Percentiles rank a stretch among this genome's conserved stretches.
Conservation (phyloP, 2,329 filamentous ascomycete species). For the Calonectria ilicicola region DNA sequence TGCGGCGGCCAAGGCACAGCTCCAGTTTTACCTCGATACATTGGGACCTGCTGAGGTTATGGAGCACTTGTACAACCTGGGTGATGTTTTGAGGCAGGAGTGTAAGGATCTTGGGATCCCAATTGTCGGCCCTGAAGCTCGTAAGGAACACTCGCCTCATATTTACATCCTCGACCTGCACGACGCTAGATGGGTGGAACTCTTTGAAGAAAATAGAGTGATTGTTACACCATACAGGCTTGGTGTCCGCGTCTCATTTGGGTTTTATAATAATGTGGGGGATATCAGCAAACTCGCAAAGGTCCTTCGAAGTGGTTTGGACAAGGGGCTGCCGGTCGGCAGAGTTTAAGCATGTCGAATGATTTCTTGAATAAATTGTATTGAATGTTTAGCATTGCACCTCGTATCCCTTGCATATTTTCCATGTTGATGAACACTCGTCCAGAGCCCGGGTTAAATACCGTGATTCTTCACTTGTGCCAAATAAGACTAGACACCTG, state of each 20-base stretch:
- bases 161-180: slow-evolving; percentile 43
- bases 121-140: slow-evolving; percentile 36
- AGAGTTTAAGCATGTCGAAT: neutral
- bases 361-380: neutral
- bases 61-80: slow-evolving; percentile 38
- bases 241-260: slow-evolving; percentile 41
- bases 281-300: slow-evolving; percentile 15
- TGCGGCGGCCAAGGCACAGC: slow-evolving; percentile 39
- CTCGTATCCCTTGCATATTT: neutral
- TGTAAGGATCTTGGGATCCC: slow-evolving; percentile 36
- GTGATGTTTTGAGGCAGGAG: slow-evolving; percentile 32
- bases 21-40: slow-evolving; percentile 42
- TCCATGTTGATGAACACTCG: slow-evolving; percentile 13
- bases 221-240: slow-evolving; percentile 39
- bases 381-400: neutral
- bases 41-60: slow-evolving; percentile 41
- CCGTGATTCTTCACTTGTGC: slow-evolving; percentile 2
- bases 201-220: slow-evolving; percentile 29
- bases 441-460: neutral
- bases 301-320: neutral
- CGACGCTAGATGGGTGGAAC: slow-evolving; percentile 32
- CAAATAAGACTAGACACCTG: neutral
- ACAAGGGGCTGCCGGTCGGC: neutral
- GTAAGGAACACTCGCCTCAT: slow-evolving; percentile 42
- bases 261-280: slow-evolving; percentile 19